phyloP scores from a whole-genome alignment of 805 yeast genomes.

The Yamadazyma akitaensis region DNA sequence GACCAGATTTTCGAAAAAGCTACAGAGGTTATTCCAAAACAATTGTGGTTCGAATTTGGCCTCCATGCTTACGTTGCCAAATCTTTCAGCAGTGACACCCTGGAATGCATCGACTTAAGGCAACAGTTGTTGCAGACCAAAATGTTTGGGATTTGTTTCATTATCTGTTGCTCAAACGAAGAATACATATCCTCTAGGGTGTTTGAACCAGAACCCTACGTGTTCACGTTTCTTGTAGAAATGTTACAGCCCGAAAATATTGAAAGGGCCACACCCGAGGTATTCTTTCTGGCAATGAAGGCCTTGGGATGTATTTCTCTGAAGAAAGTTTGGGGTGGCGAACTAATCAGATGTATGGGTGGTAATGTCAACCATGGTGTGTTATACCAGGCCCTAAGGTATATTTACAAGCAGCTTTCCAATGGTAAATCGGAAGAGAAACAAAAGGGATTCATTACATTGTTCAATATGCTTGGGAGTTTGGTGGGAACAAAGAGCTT shows the following conservation, averaged over 20 bases:
- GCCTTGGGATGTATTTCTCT: conserved; percentile 68
- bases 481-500: conserved; percentile 55
- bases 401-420: conserved; percentile 50
- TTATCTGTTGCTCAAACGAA: conserved; percentile 54
- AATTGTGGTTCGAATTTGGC: conserved; percentile 62
- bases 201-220: conserved; percentile 67
- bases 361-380: conserved; percentile 87
- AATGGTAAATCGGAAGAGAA: conserved; percentile 29
- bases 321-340: conserved; percentile 69
- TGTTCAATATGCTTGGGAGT: conserved; percentile 60
- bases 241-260: conserved; percentile 63
- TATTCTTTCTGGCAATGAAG: conserved; percentile 59
- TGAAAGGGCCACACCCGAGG: conserved; percentile 44
- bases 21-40: conserved; percentile 52
- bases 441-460: conserved; percentile 48
- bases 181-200: conserved; percentile 61
- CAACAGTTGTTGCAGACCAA: conserved; percentile 59
- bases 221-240: conserved; percentile 66
- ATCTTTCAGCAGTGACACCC: conserved; percentile 59
- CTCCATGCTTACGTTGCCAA: conserved; percentile 64
- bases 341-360: conserved; percentile 70
- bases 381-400: conserved; percentile 66
- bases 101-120: conserved; percentile 54
- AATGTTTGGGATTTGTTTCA: conserved; percentile 63
- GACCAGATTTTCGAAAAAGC: conserved; percentile 68